Evolutionary conservation across 805 yeast genomes (phyloP), one percentile per base, ranked within the genome.

Genomic region (Cyberlindnera maclurae): DNA sequence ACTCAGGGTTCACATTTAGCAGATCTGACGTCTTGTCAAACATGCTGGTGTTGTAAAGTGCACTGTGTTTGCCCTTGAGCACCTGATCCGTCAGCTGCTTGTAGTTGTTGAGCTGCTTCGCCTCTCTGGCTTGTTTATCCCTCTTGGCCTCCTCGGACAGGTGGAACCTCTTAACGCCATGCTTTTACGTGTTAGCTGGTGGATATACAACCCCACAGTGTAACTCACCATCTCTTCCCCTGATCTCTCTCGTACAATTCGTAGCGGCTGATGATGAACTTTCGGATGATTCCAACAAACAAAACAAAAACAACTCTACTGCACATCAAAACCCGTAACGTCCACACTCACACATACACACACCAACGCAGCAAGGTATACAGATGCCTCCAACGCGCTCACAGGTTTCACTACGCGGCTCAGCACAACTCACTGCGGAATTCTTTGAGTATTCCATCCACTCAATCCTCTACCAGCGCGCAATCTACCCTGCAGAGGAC

Each of bases 401-500:
- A 70, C 75, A 50, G 55, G 77, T 39, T 6, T 41, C 62, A 1
- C 58, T 65, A 11, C 79, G 79, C 50, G 96, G 96, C 11, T 82
- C 94, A 0, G 77, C 94, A 10, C 76, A 78, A 45, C 68, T 76
- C 0, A 86, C 88, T 1, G 74, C 90, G 1, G 96, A 87, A 59
- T 87, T 84, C 60, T 85, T 89, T 51, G 79, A 85, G 50, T 85
- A 77, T 56, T 75, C 90, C 38, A 79, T 89, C 38, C 82, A 86
- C 54, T 76, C 80, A 34, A 84, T 89, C 18, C 70, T 90, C 5
- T 89, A 82, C 57, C 97, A 90, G 58, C 65, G 97, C 37, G 95
- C 95, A 0, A 79, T 89, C 15, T 89, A 89, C 51, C 95, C 96
- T 0, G 70, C 84, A 4, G 94, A 84, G 45, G 95, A 87, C 55